phyloP scores from a whole-genome alignment of 2,329 filamentous ascomycete genomes.

The Talaromyces sp. region DNA sequence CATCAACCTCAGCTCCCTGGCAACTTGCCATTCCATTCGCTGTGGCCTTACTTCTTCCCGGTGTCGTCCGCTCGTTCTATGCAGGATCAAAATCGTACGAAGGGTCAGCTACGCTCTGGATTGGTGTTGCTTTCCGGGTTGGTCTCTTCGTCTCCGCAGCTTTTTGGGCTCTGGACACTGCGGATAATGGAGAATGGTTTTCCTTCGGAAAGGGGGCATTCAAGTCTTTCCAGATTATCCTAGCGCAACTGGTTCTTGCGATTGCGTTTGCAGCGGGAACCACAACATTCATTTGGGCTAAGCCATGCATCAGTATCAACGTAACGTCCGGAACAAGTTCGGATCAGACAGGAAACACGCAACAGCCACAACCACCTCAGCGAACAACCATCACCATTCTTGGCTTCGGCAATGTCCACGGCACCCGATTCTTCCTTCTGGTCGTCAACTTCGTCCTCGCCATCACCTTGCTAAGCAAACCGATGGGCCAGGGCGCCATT shows the following conservation, averaged over 20 bases:
- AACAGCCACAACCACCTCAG: conserved; percentile 30
- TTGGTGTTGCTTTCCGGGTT: conserved; percentile 72
- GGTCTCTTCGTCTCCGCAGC: conserved; percentile 71
- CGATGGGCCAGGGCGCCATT: conserved; percentile 85
- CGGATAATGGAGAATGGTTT: conserved; percentile 78
- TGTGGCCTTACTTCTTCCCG: conserved; percentile 68
- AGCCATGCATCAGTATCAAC: conserved; percentile 75
- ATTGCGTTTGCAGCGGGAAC: conserved; percentile 80
- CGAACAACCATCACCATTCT: conserved; percentile 66
- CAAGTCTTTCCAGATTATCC: conserved; percentile 69
- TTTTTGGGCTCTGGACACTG: conserved; percentile 88
- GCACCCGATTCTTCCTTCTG: conserved; percentile 82
- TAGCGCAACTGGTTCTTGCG: conserved; percentile 77
- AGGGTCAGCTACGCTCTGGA: conserved; percentile 78
- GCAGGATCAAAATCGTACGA: conserved; percentile 80
- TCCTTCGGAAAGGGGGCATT: conserved; percentile 59
- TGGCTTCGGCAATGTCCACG: conserved; percentile 90
- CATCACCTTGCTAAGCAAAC: conserved; percentile 80
- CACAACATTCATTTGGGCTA: conserved; percentile 79
- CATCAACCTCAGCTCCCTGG: conserved; percentile 89
- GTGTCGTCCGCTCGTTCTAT: conserved; percentile 80
- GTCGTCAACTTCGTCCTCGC: conserved; percentile 73
- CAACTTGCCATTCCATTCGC: conserved; percentile 76
- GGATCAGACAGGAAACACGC: conserved; percentile 24
- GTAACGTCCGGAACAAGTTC: conserved; percentile 44